These are phyloP conservation scores for Acacia confusa DNA, from an alignment of 306 rosid species.

Conservation along the genomic window DNA sequence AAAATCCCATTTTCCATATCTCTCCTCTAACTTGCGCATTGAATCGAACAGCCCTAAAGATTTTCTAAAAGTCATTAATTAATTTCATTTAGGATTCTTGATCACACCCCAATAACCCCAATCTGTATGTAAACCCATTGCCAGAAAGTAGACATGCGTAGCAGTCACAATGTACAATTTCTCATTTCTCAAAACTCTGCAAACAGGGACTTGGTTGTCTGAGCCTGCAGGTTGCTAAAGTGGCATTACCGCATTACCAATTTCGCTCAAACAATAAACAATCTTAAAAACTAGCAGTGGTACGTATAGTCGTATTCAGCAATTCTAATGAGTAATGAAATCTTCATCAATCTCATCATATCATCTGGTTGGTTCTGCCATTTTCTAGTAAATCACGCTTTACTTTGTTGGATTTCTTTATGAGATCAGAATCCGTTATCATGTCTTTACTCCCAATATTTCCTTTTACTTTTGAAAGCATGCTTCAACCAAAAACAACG, in stretches of 20 bases:
- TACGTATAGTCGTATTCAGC: background rate
- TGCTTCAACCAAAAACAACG: background rate
- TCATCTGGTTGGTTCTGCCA: background rate
- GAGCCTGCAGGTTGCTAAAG: background rate
- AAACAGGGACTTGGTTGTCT: background rate
- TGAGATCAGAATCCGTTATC: constrained; percentile 15
- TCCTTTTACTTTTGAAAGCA: background rate
- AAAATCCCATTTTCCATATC: too few relatives aligned
- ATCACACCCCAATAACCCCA: background rate
- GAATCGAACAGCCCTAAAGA: too few relatives aligned
- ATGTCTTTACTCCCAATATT: constrained; percentile 1
- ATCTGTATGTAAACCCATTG: background rate
- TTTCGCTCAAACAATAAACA: background rate
- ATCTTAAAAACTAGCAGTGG: too few relatives aligned
- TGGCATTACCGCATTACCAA: too few relatives aligned
- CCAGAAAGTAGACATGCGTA: background rate
- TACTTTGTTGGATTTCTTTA: background rate
- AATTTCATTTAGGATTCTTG: background rate
- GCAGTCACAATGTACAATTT: background rate
- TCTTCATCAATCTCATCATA: background rate
- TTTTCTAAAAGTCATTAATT: too few relatives aligned
- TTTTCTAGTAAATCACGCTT: background rate
- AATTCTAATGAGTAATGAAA: background rate
- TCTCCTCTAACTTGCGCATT: too few relatives aligned
- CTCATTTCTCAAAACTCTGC: background rate